phyloP scores from a whole-genome alignment of 2,329 filamentous ascomycete species.

The Bisporella sp. region DNA sequence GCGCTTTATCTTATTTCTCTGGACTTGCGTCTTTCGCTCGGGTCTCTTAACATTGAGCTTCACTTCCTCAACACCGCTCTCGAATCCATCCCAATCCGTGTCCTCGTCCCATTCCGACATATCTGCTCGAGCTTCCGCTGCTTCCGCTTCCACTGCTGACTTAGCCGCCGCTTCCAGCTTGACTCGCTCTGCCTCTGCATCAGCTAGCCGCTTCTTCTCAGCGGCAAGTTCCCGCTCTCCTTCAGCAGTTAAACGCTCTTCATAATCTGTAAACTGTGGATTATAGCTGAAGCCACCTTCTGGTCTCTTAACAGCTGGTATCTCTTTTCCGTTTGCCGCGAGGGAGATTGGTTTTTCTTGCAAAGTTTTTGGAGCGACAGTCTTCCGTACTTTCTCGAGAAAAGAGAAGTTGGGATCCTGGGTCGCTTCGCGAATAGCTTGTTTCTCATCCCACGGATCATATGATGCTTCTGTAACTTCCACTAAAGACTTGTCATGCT shows the following conservation, averaged over 20 bases:
- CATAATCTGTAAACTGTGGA: slow-evolving; percentile 80
- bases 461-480: slow-evolving; percentile 57
- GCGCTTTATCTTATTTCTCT: slow-evolving; percentile 82
- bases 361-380: slow-evolving; percentile 68
- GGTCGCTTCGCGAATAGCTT: slow-evolving; percentile 34
- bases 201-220: slow-evolving; percentile 66
- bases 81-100: slow-evolving; percentile 83
- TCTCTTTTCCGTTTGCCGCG: slow-evolving; percentile 69
- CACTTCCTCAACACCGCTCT: slow-evolving; percentile 72
- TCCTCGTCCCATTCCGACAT: slow-evolving; percentile 75
- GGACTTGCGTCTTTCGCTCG: slow-evolving; percentile 75
- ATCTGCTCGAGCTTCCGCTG: slow-evolving; percentile 59
- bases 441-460: slow-evolving; percentile 69
- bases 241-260: slow-evolving; percentile 65
- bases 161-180: slow-evolving; percentile 60
- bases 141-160: slow-evolving; percentile 69
- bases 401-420: slow-evolving; percentile 55
- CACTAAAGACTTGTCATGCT: slow-evolving; percentile 31
- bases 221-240: slow-evolving; percentile 72
- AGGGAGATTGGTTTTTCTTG: slow-evolving; percentile 74
- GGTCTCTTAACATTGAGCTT: slow-evolving; percentile 63
- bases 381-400: slow-evolving; percentile 56
- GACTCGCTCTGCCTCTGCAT: slow-evolving; percentile 59
- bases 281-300: slow-evolving; percentile 88
- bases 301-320: slow-evolving; percentile 74